Percentiles rank a stretch among this genome's conserved stretches.
Conservation (phyloP, 148 eudicot species). For the Drosera capensis region DNA sequence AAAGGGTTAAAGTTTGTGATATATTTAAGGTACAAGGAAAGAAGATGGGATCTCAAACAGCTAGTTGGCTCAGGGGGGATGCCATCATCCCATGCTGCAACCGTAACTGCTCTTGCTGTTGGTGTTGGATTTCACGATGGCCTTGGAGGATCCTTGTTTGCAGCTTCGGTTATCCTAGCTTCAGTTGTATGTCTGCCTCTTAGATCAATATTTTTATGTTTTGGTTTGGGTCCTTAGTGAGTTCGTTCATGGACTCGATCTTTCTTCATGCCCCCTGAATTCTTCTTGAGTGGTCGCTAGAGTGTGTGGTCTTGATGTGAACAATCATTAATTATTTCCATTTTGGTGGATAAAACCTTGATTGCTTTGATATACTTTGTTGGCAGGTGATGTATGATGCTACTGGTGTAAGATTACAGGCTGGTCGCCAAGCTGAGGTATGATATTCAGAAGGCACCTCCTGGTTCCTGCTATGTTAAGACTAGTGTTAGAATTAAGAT, state of each 20-base stretch:
- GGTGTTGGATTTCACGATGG: slow-evolving; percentile 79
- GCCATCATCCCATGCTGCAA: slow-evolving; percentile 98
- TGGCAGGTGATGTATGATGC: slow-evolving; percentile 99
- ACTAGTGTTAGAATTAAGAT: too few species aligned
- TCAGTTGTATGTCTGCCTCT: slow-evolving; percentile 55
- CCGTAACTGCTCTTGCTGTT: slow-evolving; percentile 79
- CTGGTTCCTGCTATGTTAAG: not conserved
- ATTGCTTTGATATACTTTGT: not conserved
- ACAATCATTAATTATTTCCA: too few species aligned
- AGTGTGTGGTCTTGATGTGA: too few species aligned
- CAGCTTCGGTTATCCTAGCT: slow-evolving; percentile 56
- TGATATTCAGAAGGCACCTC: slow-evolving; percentile 3
- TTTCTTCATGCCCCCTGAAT: not conserved
- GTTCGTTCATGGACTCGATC: not conserved
- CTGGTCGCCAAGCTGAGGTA: slow-evolving; percentile 99
- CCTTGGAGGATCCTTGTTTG: slow-evolving; percentile 62
- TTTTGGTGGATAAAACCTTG: too few species aligned
- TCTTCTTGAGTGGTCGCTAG: too few species aligned
- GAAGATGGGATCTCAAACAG: slow-evolving; percentile 74
- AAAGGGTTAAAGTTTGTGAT: slow-evolving; percentile 30
- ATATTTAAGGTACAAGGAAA: slow-evolving; percentile 84
- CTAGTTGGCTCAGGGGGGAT: slow-evolving; percentile 91
- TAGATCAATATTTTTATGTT: not conserved
- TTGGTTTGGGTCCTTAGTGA: not conserved
- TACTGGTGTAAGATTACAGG: slow-evolving; percentile 85